Percentiles rank a stretch among this genome's conserved stretches.
Evolutionary conservation across 192 early-diverging fungal species (phyloP).

Genomic region (Irineochytrium annulatum): DNA sequence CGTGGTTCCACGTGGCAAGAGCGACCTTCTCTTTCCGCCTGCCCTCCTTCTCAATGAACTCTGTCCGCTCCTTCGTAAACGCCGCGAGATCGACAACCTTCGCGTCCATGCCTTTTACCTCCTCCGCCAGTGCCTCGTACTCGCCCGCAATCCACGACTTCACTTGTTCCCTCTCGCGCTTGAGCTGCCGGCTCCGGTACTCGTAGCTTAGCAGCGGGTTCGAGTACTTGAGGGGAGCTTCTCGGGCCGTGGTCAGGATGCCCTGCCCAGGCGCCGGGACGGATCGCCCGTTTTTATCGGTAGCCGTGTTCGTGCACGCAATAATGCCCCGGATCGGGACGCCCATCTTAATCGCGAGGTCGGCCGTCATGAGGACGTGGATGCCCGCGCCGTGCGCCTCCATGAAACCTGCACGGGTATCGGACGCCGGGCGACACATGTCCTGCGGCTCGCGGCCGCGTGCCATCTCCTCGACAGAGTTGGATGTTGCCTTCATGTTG

Average conservation of each 20-base stretch:
- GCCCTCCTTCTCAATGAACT: conserved; percentile 49
- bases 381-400: conserved; percentile 88
- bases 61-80: conserved; percentile 47
- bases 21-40: conserved; percentile 67
- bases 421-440: conserved; percentile 86
- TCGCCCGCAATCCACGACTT: conserved; percentile 75
- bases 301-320: conserved; percentile 81
- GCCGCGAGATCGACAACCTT: conserved; percentile 39
- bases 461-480: conserved; percentile 75
- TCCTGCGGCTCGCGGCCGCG: conserved; percentile 81
- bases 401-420: conserved; percentile 88
- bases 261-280: conserved; percentile 94
- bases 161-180: conserved; percentile 70
- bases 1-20: conserved; percentile 68
- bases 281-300: conserved; percentile 91
- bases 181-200: conserved; percentile 77
- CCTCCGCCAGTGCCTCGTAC: conserved; percentile 64
- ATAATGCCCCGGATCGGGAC: conserved; percentile 89
- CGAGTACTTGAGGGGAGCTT: conserved; percentile 44
- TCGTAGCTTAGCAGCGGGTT: conserved; percentile 72
- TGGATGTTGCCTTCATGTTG: conserved; percentile 93
- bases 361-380: conserved; percentile 84
- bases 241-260: conserved; percentile 85
- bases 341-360: conserved; percentile 86
- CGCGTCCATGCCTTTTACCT: conserved; percentile 53